Conservation (phyloP, 495 filamentous ascomycete species). For the Cryomyces antarcticus region DNA sequence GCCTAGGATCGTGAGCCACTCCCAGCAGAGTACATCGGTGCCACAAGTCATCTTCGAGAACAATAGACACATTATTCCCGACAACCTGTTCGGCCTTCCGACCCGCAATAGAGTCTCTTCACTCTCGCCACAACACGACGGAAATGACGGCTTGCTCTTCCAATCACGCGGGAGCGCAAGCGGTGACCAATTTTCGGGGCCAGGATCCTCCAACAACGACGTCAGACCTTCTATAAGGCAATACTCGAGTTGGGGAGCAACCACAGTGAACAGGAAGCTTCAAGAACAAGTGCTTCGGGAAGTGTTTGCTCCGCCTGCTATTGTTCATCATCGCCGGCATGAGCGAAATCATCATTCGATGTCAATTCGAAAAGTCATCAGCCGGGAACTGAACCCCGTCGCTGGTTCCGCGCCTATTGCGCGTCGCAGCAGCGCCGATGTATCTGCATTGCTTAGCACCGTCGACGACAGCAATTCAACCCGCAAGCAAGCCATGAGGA, state of each 20-base stretch:
- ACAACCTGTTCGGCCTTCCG: constrained; percentile 40
- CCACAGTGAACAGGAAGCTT: constrained; percentile 70
- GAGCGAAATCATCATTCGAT: constrained; percentile 36
- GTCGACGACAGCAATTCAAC: not conserved
- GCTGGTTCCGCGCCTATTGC: constrained; percentile 3
- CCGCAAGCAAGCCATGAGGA: constrained; percentile 3
- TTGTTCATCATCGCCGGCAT: constrained; percentile 44
- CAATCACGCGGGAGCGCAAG: not conserved
- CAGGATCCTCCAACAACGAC: constrained; percentile 1
- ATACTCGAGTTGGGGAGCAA: constrained; percentile 77
- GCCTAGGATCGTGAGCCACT: constrained; percentile 63
- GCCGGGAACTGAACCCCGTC: constrained; percentile 8
- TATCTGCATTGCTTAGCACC: constrained; percentile 15
- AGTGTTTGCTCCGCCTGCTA: constrained; percentile 70
- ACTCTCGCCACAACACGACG: no score
- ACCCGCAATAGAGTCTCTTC: constrained; percentile 5
- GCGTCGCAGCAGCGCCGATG: constrained; percentile 15
- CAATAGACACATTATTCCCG: constrained; percentile 86
- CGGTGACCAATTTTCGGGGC: not conserved
- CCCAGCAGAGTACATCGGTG: constrained; percentile 38
- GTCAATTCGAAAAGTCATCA: constrained; percentile 1
- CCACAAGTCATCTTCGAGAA: constrained; percentile 91
- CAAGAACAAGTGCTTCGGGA: constrained; percentile 87
- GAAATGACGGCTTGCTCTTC: no score
- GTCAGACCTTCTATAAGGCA: constrained; percentile 21